Percentiles rank a stretch among this genome's conserved stretches.
These are phyloP conservation scores for Candida glucosophila DNA, from an alignment of 1,139 yeast genomes.

Conservation along the genomic window DNA sequence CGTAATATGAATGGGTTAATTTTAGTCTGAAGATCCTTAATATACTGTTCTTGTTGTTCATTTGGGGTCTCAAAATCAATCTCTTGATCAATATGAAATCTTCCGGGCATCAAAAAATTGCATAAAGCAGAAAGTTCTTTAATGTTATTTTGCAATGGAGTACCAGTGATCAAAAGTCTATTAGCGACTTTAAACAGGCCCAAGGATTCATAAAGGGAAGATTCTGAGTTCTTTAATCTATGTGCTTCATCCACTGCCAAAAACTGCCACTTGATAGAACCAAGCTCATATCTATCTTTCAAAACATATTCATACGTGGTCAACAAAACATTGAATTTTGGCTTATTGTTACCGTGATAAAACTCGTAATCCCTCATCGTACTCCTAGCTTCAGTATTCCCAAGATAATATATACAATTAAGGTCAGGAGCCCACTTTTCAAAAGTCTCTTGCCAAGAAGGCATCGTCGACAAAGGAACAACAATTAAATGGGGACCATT, in stretches of 20 bases:
- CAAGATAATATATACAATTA: conserved; percentile 86
- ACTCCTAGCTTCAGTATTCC: conserved; percentile 80
- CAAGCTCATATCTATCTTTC: conserved; percentile 76
- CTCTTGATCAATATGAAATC: conserved; percentile 80
- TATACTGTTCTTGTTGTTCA: conserved; percentile 78
- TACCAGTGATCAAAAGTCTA: conserved; percentile 89
- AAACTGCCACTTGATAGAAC: conserved; percentile 87
- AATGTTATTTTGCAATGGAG: conserved; percentile 93
- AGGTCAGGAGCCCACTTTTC: conserved; percentile 97
- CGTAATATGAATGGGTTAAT: conserved; percentile 89
- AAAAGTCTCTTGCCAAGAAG: conserved; percentile 99
- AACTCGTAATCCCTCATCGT: conserved; percentile 82
- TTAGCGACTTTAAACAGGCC: conserved; percentile 76
- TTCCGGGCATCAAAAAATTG: conserved; percentile 94
- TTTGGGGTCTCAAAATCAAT: conserved; percentile 90
- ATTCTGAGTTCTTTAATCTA: conserved; percentile 87
- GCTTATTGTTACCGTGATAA: conserved; percentile 51
- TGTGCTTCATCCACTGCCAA: conserved; percentile 99
- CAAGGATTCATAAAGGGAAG: conserved; percentile 84
- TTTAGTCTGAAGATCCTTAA: conserved; percentile 73
- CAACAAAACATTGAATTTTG: conserved; percentile 78
- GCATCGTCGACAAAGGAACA: conserved; percentile 92
- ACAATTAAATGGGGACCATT: conserved; percentile 96
- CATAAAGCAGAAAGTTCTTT: conserved; percentile 93
- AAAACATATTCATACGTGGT: conserved; percentile 95